Percentiles rank a stretch among this genome's conserved stretches.
Conservation (phyloP, 352 stramenopile species). For the Pythium apleroticum region DNA sequence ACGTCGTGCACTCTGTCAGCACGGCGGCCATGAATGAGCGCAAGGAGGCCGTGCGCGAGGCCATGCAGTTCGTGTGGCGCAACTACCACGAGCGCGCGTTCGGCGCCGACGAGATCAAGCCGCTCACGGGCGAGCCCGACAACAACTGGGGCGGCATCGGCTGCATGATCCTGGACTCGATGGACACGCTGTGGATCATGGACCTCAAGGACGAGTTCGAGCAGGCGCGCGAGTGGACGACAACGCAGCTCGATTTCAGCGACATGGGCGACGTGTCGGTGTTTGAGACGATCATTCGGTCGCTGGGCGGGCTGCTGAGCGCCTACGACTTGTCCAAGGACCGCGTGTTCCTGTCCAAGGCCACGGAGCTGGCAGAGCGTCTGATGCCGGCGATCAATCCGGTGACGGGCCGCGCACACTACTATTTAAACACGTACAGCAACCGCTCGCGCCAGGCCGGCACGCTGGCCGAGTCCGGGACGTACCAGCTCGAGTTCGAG, state of each 20-base stretch:
- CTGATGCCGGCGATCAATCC: conserved; percentile 91
- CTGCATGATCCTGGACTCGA: conserved; percentile 92
- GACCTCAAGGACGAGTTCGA: conserved; percentile 89
- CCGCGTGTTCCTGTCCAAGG: conserved; percentile 90
- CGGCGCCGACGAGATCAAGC: conserved; percentile 94
- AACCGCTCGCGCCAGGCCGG: conserved; percentile 49
- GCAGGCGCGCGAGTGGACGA: conserved; percentile 87
- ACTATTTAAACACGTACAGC: conserved; percentile 85
- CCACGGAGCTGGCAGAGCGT: conserved; percentile 90
- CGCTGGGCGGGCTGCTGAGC: conserved; percentile 96
- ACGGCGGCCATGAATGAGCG: conserved; percentile 35
- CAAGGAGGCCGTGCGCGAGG: conserved; percentile 46
- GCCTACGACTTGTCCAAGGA: conserved; percentile 93
- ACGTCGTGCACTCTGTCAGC: neutral
- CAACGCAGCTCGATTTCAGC: conserved; percentile 74
- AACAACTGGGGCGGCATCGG: conserved; percentile 91
- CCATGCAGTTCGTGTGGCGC: conserved; percentile 81
- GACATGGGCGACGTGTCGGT: conserved; percentile 89
- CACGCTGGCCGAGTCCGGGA: conserved; percentile 68
- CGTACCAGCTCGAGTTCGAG: conserved; percentile 83
- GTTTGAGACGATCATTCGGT: conserved; percentile 99
- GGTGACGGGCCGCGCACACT: conserved; percentile 87
- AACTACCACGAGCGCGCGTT: conserved; percentile 95
- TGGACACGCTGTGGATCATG: conserved; percentile 99
- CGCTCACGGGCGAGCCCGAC: conserved; percentile 49